Percentiles rank a stretch among this genome's conserved stretches.
Conservation (phyloP, 2,329 filamentous ascomycete genomes). For the Hawksworthiomyces lignivorus region DNA sequence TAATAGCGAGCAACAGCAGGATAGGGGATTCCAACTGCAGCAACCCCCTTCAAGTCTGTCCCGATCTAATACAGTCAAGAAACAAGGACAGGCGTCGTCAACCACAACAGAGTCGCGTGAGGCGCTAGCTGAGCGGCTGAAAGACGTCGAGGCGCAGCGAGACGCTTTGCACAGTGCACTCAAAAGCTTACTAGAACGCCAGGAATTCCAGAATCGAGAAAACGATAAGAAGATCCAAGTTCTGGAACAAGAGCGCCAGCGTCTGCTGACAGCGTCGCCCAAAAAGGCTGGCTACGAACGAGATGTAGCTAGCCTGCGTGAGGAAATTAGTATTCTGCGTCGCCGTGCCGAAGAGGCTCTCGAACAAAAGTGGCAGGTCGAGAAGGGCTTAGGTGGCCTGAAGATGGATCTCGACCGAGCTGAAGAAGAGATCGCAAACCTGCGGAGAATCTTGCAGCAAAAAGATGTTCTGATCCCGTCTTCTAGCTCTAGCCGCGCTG, state of each 20-base stretch:
- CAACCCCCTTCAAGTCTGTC: conserved; percentile 23
- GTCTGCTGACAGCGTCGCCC: conserved; percentile 60
- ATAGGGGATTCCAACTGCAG: conserved; percentile 20
- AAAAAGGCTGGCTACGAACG: conserved; percentile 73
- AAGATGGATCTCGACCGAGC: conserved; percentile 97
- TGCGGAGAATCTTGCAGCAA: conserved; percentile 70
- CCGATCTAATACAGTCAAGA: conserved; percentile 52
- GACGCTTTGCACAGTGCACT: conserved; percentile 86
- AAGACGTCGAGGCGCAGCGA: conserved; percentile 87
- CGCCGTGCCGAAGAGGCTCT: conserved; percentile 87
- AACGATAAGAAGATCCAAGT: conserved; percentile 72
- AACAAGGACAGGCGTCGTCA: conserved; percentile 1
- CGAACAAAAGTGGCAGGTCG: conserved; percentile 71
- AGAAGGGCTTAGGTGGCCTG: conserved; percentile 27
- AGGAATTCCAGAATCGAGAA: conserved; percentile 76
- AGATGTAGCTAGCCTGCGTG: conserved; percentile 71
- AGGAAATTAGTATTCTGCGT: conserved; percentile 77
- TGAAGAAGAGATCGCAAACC: conserved; percentile 82
- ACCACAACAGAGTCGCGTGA: conserved; percentile 52
- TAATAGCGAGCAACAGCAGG: conserved; percentile 16
- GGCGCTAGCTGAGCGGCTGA: conserved; percentile 67
- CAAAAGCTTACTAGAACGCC: conserved; percentile 75
- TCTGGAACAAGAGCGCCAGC: conserved; percentile 71
- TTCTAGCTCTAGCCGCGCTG: conserved; percentile 37
- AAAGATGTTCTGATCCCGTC: conserved; percentile 72